These are phyloP conservation scores for Kluyveromyces wickerhamii DNA, from an alignment of 805 yeast species.

Conservation along the genomic window DNA sequence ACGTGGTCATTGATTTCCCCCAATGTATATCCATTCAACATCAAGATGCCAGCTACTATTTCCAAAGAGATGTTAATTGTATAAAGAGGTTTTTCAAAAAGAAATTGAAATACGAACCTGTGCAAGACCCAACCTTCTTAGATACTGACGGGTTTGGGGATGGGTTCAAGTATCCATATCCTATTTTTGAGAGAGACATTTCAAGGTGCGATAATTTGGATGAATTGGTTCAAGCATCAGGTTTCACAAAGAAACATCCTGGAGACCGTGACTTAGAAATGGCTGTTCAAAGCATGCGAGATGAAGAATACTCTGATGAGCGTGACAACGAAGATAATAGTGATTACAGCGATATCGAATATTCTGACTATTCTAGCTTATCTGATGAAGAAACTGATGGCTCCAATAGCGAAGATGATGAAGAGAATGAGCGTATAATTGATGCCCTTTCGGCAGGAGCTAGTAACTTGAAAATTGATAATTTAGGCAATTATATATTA, in stretches of 20 bases:
- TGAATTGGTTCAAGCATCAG: conserved; percentile 86
- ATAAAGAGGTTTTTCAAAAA: conserved; percentile 73
- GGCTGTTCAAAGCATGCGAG: conserved; percentile 64
- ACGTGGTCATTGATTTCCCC: conserved; percentile 95
- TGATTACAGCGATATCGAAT: conserved; percentile 40
- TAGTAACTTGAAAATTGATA: conserved; percentile 67
- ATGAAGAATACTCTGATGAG: conserved; percentile 28
- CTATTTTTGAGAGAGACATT: conserved; percentile 72
- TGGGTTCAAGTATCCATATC: conserved; percentile 69
- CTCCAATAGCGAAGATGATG: conserved; percentile 31
- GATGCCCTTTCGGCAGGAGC: conserved; percentile 61
- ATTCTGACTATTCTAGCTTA: conserved; percentile 23
- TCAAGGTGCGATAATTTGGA: conserved; percentile 63
- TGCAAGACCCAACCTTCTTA: conserved; percentile 57
- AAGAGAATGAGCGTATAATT: conserved; percentile 54
- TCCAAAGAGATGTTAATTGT: conserved; percentile 90
- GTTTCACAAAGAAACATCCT: conserved; percentile 52
- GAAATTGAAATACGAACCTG: conserved; percentile 68
- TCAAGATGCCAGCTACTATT: conserved; percentile 77
- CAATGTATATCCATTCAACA: conserved; percentile 95
- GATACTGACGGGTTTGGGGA: conserved; percentile 78
- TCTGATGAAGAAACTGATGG: conserved; percentile 26
- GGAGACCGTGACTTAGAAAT: conserved; percentile 60
- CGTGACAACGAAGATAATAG: conserved; percentile 48
- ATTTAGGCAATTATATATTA: conserved; percentile 70